These are phyloP conservation scores for Saksenaea oblongispora DNA, from an alignment of 371 early-diverging fungal genomes.

Conservation along the genomic window DNA sequence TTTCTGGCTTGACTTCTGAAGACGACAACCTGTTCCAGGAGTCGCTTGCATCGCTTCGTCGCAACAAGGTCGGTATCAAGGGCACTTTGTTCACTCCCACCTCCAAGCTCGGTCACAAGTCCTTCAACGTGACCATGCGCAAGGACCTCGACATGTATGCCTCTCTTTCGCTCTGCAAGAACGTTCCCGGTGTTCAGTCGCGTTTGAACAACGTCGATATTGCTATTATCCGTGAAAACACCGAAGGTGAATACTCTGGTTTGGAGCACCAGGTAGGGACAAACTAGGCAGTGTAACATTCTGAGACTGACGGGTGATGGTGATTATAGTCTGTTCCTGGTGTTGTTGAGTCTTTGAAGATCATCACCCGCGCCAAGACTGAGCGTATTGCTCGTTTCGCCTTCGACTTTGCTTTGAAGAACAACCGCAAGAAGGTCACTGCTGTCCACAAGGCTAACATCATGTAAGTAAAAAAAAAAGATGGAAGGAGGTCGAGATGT, in stretches of 20 bases:
- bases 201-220: constrained; percentile 92
- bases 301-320: neutral
- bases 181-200: constrained; percentile 78
- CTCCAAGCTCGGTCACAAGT: constrained; percentile 81
- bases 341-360: constrained; percentile 97
- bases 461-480: constrained; percentile 68
- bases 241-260: constrained; percentile 98
- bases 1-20: constrained; percentile 83
- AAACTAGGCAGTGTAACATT: neutral
- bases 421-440: constrained; percentile 97
- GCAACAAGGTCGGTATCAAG: constrained; percentile 96
- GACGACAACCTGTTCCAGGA: constrained; percentile 77
- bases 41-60: constrained; percentile 85
- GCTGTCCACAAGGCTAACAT: constrained; percentile 99
- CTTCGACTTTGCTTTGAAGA: constrained; percentile 95
- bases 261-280: constrained; percentile 82
- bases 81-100: constrained; percentile 96
- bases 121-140: constrained; percentile 94
- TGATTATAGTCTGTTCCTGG: constrained; percentile 80
- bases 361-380: constrained; percentile 91
- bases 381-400: constrained; percentile 98
- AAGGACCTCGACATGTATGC: constrained; percentile 97
- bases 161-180: constrained; percentile 83
- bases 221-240: constrained; percentile 98
- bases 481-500: neutral